A percentile compares a stretch with the other conserved stretches of the same genome.
Evolutionary conservation across 1,284 basidiomycete species (phyloP).

Genomic region (Hymenochaete sp.): DNA sequence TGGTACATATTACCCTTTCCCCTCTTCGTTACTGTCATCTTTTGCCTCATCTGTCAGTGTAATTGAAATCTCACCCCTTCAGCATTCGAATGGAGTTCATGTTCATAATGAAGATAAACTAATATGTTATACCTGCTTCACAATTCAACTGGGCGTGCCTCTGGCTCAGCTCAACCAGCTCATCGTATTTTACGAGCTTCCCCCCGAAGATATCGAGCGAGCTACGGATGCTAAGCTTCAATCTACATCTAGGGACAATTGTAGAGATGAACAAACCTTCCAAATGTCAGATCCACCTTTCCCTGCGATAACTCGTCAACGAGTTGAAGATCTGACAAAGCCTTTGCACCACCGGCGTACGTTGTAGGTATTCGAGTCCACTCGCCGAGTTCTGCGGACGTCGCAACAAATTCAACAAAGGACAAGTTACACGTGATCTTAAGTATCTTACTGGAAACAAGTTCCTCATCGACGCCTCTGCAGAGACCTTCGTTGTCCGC

Average conservation of each 20-base stretch:
- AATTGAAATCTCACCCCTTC: too few species aligned
- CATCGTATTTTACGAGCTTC: slow-evolving; percentile 58
- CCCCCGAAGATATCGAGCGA: slow-evolving; percentile 84
- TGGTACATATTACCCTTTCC: too few species aligned
- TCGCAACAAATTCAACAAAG: slow-evolving; percentile 10
- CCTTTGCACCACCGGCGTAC: slow-evolving; percentile 95
- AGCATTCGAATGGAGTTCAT: too few species aligned
- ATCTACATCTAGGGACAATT: neutral
- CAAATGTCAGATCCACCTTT: slow-evolving; percentile 91
- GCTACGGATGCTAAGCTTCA: slow-evolving; percentile 30
- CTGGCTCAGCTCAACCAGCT: slow-evolving; percentile 40
- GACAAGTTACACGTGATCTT: neutral
- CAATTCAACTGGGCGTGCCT: slow-evolving; percentile 3
- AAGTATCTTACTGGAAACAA: slow-evolving; percentile 64
- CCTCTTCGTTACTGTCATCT: too few species aligned
- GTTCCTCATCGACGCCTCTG: slow-evolving; percentile 88
- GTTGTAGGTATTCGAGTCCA: slow-evolving; percentile 92
- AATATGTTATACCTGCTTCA: neutral
- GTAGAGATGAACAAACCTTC: slow-evolving; percentile 50
- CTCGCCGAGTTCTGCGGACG: slow-evolving; percentile 72
- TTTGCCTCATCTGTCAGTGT: too few species aligned
- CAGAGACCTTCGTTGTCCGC: slow-evolving; percentile 98
- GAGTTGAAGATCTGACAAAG: slow-evolving; percentile 75
- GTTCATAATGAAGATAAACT: neutral
- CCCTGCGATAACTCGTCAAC: slow-evolving; percentile 79